phyloP scores from a whole-genome alignment of 371 early-diverging fungal species.

The Syncephalastrum monosporum region DNA sequence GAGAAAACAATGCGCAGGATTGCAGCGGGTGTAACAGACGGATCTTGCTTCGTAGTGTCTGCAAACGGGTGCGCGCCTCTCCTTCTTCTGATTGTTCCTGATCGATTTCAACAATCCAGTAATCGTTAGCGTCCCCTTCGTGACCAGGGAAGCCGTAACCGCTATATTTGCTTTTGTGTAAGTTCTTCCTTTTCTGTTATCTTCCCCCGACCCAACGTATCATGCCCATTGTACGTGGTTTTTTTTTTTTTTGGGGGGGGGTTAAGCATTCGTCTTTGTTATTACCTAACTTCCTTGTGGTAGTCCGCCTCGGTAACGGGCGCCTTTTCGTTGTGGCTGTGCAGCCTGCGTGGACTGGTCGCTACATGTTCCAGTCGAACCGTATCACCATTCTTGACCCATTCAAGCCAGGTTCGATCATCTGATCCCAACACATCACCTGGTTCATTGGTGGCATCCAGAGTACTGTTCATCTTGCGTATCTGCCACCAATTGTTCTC shows the following conservation, averaged over 20 bases:
- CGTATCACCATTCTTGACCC: conserved; percentile 54
- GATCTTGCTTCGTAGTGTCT: conserved; percentile 67
- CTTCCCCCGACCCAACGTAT: background rate
- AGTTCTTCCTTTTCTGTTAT: background rate
- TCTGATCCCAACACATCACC: conserved; percentile 40
- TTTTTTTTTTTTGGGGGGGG: no score
- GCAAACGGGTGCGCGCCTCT: conserved; percentile 50
- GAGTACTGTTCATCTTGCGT: conserved; percentile 42
- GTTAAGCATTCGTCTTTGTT: no score
- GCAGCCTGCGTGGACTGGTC: conserved; percentile 43
- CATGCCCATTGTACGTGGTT: conserved; percentile 1
- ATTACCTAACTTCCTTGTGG: conserved; percentile 79
- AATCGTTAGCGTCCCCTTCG: conserved; percentile 62
- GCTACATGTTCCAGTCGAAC: conserved; percentile 58
- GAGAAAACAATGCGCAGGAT: conserved; percentile 79
- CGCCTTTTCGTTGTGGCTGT: conserved; percentile 55
- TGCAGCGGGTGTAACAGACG: conserved; percentile 73
- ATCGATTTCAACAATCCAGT: conserved; percentile 71
- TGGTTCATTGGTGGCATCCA: conserved; percentile 42
- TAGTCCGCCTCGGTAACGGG: conserved; percentile 87
- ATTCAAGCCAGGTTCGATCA: conserved; percentile 37
- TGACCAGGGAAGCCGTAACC: conserved; percentile 58
- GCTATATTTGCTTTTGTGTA: conserved; percentile 17
- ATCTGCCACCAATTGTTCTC: conserved; percentile 86
- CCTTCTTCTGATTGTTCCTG: conserved; percentile 40